A percentile compares a stretch with the other conserved stretches of the same genome.
phyloP scores from a whole-genome alignment of 345 rosid genomes.

The Hypericum perforatum region DNA sequence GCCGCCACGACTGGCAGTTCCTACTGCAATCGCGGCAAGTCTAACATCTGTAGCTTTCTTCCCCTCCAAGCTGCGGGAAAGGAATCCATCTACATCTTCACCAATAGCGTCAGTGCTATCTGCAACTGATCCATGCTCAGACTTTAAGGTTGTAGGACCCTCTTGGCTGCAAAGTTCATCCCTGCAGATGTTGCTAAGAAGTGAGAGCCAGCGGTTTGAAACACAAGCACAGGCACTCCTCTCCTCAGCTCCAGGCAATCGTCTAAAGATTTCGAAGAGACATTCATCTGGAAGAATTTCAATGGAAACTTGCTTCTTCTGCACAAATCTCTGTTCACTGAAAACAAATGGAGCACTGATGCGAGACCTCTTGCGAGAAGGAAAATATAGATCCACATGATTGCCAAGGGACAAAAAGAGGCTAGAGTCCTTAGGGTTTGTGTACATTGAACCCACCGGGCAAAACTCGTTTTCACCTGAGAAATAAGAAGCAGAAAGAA shows the following conservation, averaged over 20 bases:
- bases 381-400: constrained; percentile 58
- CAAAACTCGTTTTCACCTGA: constrained; percentile 68
- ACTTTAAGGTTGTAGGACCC: constrained; percentile 9
- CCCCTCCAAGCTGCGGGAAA: constrained; percentile 77
- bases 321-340: constrained; percentile 42
- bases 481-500: constrained; percentile 3
- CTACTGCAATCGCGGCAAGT: constrained; percentile 81
- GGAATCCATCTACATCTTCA: constrained; percentile 39
- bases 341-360: constrained; percentile 57
- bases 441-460: constrained; percentile 52
- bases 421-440: constrained; percentile 66
- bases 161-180: constrained; percentile 37
- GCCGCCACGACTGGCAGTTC: constrained; percentile 80
- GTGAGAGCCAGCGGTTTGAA: constrained; percentile 80
- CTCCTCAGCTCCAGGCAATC: constrained; percentile 60
- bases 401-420: constrained; percentile 53
- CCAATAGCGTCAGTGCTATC: constrained; percentile 13
- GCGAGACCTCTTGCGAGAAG: constrained; percentile 70
- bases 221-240: constrained; percentile 74
- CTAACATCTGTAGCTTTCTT: constrained; percentile 81
- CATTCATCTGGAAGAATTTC: constrained; percentile 91
- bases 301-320: constrained; percentile 43
- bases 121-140: constrained; percentile 7
- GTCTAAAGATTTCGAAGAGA: constrained; percentile 76
- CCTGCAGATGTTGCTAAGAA: constrained; percentile 54